Percentiles rank a stretch among this genome's conserved stretches.
Conservation (phyloP, 208 protist genomes). For the Acanthamoeba healyi region DNA sequence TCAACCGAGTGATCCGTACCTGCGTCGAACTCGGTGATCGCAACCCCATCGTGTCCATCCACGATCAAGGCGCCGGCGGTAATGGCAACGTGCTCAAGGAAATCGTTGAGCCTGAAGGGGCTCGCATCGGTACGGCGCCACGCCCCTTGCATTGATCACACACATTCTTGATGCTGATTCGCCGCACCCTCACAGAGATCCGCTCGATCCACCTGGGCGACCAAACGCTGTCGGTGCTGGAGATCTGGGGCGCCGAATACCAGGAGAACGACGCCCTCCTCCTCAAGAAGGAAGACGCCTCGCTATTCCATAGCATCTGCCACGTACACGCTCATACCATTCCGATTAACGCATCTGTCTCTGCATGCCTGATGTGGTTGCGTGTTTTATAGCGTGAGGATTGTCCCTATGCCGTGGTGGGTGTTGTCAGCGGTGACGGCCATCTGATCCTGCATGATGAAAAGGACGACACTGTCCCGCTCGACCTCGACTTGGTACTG, state of each 20-base stretch:
- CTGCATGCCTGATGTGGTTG: neutral
- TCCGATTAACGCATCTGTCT: neutral
- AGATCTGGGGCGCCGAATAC: slow-evolving; percentile 92
- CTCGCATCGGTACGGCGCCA: slow-evolving; percentile 61
- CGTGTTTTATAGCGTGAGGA: slow-evolving; percentile 78
- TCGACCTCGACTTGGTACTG: slow-evolving; percentile 67
- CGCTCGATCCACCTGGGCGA: slow-evolving; percentile 83
- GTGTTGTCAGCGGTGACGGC: slow-evolving; percentile 89
- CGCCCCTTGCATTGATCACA: neutral
- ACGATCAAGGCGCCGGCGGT: slow-evolving; percentile 89
- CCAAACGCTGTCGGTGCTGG: slow-evolving; percentile 87
- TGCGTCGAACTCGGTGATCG: slow-evolving; percentile 87
- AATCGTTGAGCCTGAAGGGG: slow-evolving; percentile 88
- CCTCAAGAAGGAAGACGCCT: slow-evolving; percentile 79
- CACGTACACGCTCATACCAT: neutral
- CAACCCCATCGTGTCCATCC: slow-evolving; percentile 91
- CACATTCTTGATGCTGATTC: too few relatives aligned
- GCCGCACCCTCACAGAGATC: slow-evolving; percentile 25
- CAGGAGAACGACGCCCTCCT: slow-evolving; percentile 90
- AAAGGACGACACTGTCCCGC: slow-evolving; percentile 71
- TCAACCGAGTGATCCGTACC: slow-evolving; percentile 90
- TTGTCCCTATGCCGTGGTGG: slow-evolving; percentile 84
- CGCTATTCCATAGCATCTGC: slow-evolving; percentile 83
- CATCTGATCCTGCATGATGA: slow-evolving; percentile 79
- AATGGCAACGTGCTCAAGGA: slow-evolving; percentile 91